Percentiles rank a stretch among this genome's conserved stretches.
These are phyloP conservation scores for Acer yangbiense DNA, from an alignment of 345 rosid genomes.

Conservation along the genomic window DNA sequence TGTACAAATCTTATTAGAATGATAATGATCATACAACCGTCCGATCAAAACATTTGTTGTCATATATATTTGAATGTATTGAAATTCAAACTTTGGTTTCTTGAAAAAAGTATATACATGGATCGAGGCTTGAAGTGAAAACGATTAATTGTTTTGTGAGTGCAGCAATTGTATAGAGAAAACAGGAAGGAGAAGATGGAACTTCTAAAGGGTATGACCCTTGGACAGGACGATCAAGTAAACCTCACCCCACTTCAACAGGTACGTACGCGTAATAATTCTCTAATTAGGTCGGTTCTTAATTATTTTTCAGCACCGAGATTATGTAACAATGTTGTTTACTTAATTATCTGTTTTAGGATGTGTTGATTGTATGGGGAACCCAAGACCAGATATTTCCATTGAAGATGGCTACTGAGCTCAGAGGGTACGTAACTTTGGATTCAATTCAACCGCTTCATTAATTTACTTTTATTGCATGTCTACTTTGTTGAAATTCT, in stretches of 20 bases:
- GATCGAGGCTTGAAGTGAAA: background rate
- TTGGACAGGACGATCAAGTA: slow-evolving; percentile 46
- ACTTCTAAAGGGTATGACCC: slow-evolving; percentile 59
- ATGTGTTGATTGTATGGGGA: slow-evolving; percentile 83
- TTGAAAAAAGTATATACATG: no score
- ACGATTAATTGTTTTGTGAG: background rate
- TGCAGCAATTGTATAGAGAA: slow-evolving; percentile 60
- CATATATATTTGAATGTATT: no score
- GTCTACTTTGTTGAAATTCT: background rate
- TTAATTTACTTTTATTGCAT: background rate
- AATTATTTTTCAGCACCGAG: no score
- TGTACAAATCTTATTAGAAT: no score
- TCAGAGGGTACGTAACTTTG: slow-evolving; percentile 52
- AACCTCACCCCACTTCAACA: slow-evolving; percentile 60
- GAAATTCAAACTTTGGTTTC: no score
- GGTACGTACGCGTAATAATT: slow-evolving; percentile 31
- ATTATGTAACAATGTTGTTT: no score
- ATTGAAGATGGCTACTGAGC: slow-evolving; percentile 71
- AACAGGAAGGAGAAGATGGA: slow-evolving; percentile 77
- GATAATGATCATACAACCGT: no score
- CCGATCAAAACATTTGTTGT: no score
- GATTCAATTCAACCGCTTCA: background rate
- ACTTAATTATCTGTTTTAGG: slow-evolving; percentile 32
- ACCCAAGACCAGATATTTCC: slow-evolving; percentile 81
- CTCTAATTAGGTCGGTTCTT: no score